These are phyloP conservation scores for Saxophila tyrrhenica DNA, from an alignment of 495 filamentous ascomycete genomes.

Conservation along the genomic window DNA sequence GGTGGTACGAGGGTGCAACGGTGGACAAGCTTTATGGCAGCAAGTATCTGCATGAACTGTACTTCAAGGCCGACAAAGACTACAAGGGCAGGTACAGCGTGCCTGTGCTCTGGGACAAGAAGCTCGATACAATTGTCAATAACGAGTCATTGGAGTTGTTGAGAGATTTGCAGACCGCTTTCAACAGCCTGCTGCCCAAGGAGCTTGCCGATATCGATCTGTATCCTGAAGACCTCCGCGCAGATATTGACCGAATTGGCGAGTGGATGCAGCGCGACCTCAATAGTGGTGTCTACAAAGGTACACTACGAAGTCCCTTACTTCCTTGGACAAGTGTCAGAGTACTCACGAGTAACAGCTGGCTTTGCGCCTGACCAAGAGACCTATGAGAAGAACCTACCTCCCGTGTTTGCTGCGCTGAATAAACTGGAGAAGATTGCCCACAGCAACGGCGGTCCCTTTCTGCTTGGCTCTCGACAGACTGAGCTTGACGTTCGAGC, in stretches of 20 bases:
- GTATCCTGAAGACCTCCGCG: slow-evolving; percentile 35
- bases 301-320: slow-evolving; percentile 1
- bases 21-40: slow-evolving; percentile 41
- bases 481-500: slow-evolving; percentile 43
- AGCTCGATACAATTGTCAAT: slow-evolving; percentile 37
- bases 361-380: slow-evolving; percentile 41
- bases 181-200: slow-evolving; percentile 32
- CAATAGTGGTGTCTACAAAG: slow-evolving; percentile 43
- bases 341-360: too few relatives aligned
- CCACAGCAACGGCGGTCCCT: slow-evolving; percentile 35
- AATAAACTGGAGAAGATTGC: slow-evolving; percentile 41
- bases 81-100: slow-evolving; percentile 46
- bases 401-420: slow-evolving; percentile 40
- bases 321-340: background rate
- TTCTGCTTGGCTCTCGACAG: slow-evolving; percentile 35
- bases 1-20: slow-evolving; percentile 37
- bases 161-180: slow-evolving; percentile 39
- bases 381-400: slow-evolving; percentile 35
- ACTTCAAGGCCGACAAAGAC: slow-evolving; percentile 39
- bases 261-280: slow-evolving; percentile 38
- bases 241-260: slow-evolving; percentile 35
- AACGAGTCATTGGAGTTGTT: slow-evolving; percentile 46
- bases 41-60: slow-evolving; percentile 41
- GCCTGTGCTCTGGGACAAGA: slow-evolving; percentile 47
- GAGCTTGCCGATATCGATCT: slow-evolving; percentile 29